Percentiles rank a stretch among this genome's conserved stretches.
phyloP scores from a whole-genome alignment of 1,139 yeast species.

The Candida sp. region DNA sequence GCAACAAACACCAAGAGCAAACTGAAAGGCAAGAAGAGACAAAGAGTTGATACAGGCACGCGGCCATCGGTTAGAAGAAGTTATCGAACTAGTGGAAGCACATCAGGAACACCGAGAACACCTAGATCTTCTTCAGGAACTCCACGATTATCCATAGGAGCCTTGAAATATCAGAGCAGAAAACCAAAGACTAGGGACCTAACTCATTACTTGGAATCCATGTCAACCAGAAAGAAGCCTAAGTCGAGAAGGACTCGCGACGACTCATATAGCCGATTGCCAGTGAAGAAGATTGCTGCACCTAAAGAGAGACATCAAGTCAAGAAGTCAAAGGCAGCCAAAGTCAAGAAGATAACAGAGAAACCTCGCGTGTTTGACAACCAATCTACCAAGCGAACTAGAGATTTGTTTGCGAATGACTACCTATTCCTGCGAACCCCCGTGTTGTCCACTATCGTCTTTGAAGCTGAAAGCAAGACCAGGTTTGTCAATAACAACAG shows the following conservation, averaged over 20 bases:
- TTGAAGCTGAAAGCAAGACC: conserved; percentile 41
- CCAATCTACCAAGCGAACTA: conserved; percentile 2
- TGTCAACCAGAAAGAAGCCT: not conserved
- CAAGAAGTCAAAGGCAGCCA: not conserved
- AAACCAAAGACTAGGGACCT: not conserved
- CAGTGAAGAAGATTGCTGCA: conserved; percentile 4
- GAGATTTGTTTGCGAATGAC: conserved; percentile 16
- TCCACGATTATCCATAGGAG: not conserved
- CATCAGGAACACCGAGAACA: not conserved
- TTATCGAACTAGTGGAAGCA: not conserved
- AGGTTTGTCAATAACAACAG: conserved; percentile 4
- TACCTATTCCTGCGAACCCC: conserved; percentile 35
- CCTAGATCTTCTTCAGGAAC: not conserved
- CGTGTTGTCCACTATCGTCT: conserved; percentile 30
- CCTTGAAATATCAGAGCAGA: not conserved
- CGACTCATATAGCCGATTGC: conserved; percentile 10
- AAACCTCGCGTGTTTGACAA: not conserved
- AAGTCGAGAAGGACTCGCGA: not conserved
- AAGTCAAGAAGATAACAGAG: not conserved
- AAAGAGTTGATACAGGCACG: not conserved
- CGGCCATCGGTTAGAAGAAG: not conserved
- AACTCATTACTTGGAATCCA: not conserved
- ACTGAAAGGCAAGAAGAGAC: not conserved
- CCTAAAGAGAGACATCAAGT: not conserved
- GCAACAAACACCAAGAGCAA: conserved; percentile 1